Conservation (phyloP, 345 rosid species). For the Hibiscus mutabilis region DNA sequence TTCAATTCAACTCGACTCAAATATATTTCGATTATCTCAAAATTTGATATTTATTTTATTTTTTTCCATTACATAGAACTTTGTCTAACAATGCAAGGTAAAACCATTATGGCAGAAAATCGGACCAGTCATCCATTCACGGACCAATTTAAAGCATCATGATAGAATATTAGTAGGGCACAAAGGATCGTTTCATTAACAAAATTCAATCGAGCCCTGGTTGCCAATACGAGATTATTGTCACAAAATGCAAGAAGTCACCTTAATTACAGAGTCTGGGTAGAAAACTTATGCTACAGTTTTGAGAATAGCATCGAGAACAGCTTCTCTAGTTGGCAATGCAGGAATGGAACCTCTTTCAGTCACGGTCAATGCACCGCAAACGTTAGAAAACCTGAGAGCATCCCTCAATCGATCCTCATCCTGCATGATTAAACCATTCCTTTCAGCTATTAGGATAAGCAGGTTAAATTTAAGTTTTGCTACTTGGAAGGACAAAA, state of each 20-base stretch:
- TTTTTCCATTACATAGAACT: no score
- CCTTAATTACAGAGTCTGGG: not conserved
- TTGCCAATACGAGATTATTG: not conserved
- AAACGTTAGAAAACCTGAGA: constrained; percentile 76
- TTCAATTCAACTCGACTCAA: no score
- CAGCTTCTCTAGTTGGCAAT: constrained; percentile 74
- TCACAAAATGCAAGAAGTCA: no score
- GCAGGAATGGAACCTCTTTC: constrained; percentile 95
- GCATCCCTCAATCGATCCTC: constrained; percentile 67
- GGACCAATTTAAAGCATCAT: not conserved
- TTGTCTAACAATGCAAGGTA: not conserved
- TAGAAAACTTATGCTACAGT: constrained; percentile 24
- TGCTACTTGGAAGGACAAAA: constrained; percentile 15
- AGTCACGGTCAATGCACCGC: constrained; percentile 86
- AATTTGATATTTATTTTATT: no score
- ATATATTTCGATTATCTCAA: no score
- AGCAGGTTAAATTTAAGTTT: not conserved
- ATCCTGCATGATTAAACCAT: constrained; percentile 33
- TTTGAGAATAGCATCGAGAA: constrained; percentile 41
- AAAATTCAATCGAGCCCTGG: not conserved
- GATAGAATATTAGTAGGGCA: not conserved
- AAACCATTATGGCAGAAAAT: not conserved
- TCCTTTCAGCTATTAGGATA: not conserved
- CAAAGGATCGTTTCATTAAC: not conserved
- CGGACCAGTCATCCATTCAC: not conserved